Base-by-base conservation (phyloP, 176 grass and related monocot genomes). In the Musa beccarii region DNA sequence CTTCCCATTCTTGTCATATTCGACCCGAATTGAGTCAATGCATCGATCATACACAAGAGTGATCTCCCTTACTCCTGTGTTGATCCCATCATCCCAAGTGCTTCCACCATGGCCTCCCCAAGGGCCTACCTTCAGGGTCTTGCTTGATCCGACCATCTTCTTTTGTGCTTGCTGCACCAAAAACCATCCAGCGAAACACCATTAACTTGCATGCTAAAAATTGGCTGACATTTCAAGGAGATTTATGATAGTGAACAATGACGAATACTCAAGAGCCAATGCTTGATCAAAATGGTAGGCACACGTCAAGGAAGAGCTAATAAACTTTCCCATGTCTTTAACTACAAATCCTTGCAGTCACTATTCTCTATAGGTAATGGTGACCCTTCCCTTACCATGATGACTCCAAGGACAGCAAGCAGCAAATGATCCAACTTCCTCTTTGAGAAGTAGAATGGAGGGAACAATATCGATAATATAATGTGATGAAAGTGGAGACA, bases 71-170 rank as follows among this genome's bases (percentile, higher is more conserved):
- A 88, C 71, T 71, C 75, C 79, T 0, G 70, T 79, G 74, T 84
- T 63, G 50, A 52, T 49, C 17, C 75, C 75, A 59, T 88, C 82
- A 70, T 88, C 82, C 86, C 82, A 88, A 69, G 54, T 55, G 52
- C 12, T 78, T 61, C 86, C 79, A 28, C 71, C 75, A 72, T 59
- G 54, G n/a, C 86, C 81, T 70, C 86, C 86, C 82, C 79, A 84
- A 9, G 79, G 86, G 11, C 75, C 82, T 72, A 82, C 71, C 54
- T 7, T 75, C 75, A 88, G 63, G 2, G 52, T 77, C 65, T 84
- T 88, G 86, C 75, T 79, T 49, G 82, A 88, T 16, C 81, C 65
- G 51, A 84, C 65, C 51, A 84, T 54, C 69, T 63, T 75, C 11
- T 43, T 43, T 43, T 68, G 59, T 51, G 49, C 29, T 43, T 51